These are phyloP conservation scores for Naegleria lovaniensis DNA, from an alignment of 208 protist genomes.

Conservation along the genomic window DNA sequence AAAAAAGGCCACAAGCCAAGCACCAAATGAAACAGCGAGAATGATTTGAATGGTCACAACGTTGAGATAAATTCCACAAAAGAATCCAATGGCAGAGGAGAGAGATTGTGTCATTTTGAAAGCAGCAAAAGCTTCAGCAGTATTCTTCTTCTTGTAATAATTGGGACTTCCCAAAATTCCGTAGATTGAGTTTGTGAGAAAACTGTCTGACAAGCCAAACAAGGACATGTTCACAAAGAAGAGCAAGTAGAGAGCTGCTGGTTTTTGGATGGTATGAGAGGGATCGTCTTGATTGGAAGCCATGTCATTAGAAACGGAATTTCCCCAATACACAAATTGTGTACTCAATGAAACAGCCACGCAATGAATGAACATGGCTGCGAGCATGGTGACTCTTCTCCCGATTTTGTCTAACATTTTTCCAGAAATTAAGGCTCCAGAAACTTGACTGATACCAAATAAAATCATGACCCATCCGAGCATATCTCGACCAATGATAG, in stretches of 20 bases:
- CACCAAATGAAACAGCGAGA: background rate
- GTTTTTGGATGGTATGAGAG: background rate
- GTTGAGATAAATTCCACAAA: background rate
- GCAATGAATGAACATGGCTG: background rate
- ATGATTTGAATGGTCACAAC: background rate
- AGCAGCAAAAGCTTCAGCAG: slow-evolving; percentile 9
- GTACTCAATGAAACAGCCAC: background rate
- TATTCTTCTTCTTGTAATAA: background rate
- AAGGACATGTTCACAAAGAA: background rate
- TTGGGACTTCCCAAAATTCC: background rate
- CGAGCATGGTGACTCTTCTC: background rate
- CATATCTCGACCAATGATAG: background rate
- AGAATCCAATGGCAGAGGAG: background rate
- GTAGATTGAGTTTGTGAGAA: slow-evolving; percentile 2
- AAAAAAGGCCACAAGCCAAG: background rate
- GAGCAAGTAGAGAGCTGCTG: background rate
- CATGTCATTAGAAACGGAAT: background rate
- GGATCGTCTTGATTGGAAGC: background rate
- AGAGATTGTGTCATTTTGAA: slow-evolving; percentile 17
- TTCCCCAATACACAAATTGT: background rate
- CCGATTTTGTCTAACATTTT: slow-evolving; percentile 18
- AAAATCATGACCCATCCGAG: background rate
- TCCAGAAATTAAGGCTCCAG: slow-evolving; percentile 17
- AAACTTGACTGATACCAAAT: background rate
- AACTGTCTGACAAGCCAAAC: background rate